Percentiles rank a stretch among this genome's conserved stretches.
Evolutionary conservation across 345 rosid species (phyloP).

Genomic region (Eucalyptus victrix): DNA sequence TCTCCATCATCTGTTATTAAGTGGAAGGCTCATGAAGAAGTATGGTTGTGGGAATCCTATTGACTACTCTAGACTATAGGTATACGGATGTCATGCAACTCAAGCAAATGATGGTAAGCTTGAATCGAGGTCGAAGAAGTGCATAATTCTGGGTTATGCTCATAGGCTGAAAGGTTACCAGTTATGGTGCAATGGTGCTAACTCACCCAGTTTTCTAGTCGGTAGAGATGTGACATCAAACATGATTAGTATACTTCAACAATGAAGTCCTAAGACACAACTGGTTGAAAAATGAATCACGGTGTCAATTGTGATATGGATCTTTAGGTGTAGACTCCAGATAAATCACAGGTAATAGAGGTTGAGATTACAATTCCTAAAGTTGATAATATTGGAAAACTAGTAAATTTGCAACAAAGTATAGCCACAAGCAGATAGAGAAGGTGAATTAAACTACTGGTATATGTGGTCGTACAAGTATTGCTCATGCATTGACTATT

Average conservation of each 20-base stretch:
- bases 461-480: no score
- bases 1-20: background rate
- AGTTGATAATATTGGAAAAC: background rate
- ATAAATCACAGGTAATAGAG: background rate
- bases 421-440: background rate
- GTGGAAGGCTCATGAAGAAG: background rate
- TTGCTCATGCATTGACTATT: no score
- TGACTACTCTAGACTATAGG: background rate
- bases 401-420: background rate
- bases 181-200: background rate
- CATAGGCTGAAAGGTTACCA: background rate
- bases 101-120: background rate
- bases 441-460: no score
- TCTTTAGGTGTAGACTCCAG: no score
- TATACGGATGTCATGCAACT: background rate
- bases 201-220: background rate
- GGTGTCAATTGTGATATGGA: background rate
- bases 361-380: background rate
- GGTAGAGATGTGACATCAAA: background rate
- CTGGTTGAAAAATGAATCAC: rapidly evolving
- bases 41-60: background rate
- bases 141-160: background rate
- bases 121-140: background rate
- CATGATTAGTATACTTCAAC: no score
- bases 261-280: background rate